These are phyloP conservation scores for Apophysomyces trapeziformis DNA, from an alignment of 371 early-diverging fungal genomes.

Conservation along the genomic window DNA sequence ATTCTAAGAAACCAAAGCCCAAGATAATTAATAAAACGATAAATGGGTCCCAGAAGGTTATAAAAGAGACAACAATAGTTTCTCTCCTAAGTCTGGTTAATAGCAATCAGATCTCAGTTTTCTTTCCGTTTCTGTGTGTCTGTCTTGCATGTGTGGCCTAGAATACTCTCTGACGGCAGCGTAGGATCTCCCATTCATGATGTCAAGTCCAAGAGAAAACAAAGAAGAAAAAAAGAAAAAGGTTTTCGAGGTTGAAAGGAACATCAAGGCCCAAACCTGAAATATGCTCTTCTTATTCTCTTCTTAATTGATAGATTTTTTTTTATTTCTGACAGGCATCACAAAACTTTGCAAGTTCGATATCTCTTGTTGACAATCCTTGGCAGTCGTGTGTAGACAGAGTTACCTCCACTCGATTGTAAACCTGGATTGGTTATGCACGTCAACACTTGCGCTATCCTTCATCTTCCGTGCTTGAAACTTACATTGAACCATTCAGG, in stretches of 20 bases:
- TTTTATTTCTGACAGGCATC: conserved; percentile 33
- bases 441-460: not conserved
- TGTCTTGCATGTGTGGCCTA: too few relatives aligned
- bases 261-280: too few relatives aligned
- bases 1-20: not conserved
- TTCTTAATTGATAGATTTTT: too few relatives aligned
- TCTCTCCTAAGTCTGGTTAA: not conserved
- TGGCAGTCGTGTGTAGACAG: conserved; percentile 91
- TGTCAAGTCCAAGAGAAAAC: too few relatives aligned
- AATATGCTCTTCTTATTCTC: too few relatives aligned
- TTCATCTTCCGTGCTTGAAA: not conserved
- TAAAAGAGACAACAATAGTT: too few relatives aligned
- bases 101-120: not conserved
- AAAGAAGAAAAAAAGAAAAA: too few relatives aligned
- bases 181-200: too few relatives aligned
- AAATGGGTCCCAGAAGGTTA: not conserved
- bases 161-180: too few relatives aligned
- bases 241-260: too few relatives aligned
- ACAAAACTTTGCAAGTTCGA: conserved; percentile 80
- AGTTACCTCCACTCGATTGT: conserved; percentile 89
- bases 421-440: conserved; percentile 58
- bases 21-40: not conserved
- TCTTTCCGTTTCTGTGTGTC: too few relatives aligned
- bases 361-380: conserved; percentile 80
- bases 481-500: conserved; percentile 94